Evolutionary conservation across 768 basidiomycete species (phyloP), one percentile per base, ranked within the genome.

Genomic region (Chalciporus sphaerocephalus): DNA sequence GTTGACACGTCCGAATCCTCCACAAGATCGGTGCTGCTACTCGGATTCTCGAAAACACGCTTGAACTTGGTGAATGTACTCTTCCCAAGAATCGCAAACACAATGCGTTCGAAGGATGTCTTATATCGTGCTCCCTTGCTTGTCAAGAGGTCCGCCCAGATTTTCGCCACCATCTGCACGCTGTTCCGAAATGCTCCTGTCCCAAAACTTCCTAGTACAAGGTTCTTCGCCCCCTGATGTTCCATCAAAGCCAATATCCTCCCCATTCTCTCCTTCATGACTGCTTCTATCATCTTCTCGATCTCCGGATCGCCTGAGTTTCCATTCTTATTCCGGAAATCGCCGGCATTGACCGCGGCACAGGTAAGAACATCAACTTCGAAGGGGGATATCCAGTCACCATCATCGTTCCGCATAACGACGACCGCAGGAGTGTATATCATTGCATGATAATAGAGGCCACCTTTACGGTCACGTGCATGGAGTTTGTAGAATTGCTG

Each of bases 361-460:
- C 82, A 78, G 4, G 85, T 87, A 42, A 89, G 59, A 13, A 90
- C 72, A 50, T 87, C 83, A 16, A 81, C 72, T 37, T 75, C 68
- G 47, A 80, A 67, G 5, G 87, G 86, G 32, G 72, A 66, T 9
- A 73, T 58, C 74, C 74, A 80, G 11, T 64, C 65, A 30, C 83
- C 85, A 12, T 64, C 60, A 56, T 91, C 85, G 51, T 81, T 73
- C 12, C 85, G 78, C 50, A 89, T 76, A 24, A 87, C 60, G 15
- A 72, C 62, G 41, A 89, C 73, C 24, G 69, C 65, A 1, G 87
- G 85, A 11, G 85, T 83, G 55, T 81, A 87, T 20, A 90, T 71
- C 79, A 90, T 87, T 17, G 85, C 78, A 60, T 89, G 82, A n/a
- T 85, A 73, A 60, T 88, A 88, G 60, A 77, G 85, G 0, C 82